Base-by-base conservation (phyloP, 495 filamentous ascomycete genomes). In the Xylaria telfairii region DNA sequence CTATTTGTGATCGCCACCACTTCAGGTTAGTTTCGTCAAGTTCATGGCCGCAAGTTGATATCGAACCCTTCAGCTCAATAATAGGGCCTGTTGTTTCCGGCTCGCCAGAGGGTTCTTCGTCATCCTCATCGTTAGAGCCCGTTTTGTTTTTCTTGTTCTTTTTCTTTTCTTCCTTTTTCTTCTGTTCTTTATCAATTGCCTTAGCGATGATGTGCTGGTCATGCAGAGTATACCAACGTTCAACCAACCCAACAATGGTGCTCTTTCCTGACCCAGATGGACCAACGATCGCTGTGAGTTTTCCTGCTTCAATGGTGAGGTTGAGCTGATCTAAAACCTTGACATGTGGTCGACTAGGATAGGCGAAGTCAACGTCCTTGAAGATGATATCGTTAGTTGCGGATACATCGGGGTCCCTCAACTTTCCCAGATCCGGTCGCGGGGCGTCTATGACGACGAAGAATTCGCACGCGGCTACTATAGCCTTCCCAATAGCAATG, bases 221-320 rank as follows among this genome's bases (percentile, higher is more conserved):
- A 24, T 80, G 75, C 44, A 96, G 91, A 39, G 93, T 89, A 75
- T 99, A 99, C 86, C 97, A 98, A 2, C 95, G 88, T 76, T 98
- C 94, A 47, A 98, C 88, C 9, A 99, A 83, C 0, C 93, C 95
- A 32, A 98, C 91, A 21, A 98, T 92, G 0, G 95, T 98, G 72
- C 91, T 94, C 82, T 99, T 99, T 44, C 95, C 91, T 51, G 92
- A 93, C 19, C 92, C 91, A 21, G 92, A 93, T 13, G 94, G 89
- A 10, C 95, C 92, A 49, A 97, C 93, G 60, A 98, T 86, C n/a
- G 95, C 93, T 32, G 93, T 93, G 47, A 93, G 92, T 77, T 94
- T 92, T 17, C 94, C 94, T 8, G 94, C 90, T 44, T 88, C 86
- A 54, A 93, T 87, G 10, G 69, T 77, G 8, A 92, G 78, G 56